Percentiles rank a stretch among this genome's conserved stretches.
Evolutionary conservation across 164 flowering plant species (phyloP).

Genomic region (Protea cynaroides): DNA sequence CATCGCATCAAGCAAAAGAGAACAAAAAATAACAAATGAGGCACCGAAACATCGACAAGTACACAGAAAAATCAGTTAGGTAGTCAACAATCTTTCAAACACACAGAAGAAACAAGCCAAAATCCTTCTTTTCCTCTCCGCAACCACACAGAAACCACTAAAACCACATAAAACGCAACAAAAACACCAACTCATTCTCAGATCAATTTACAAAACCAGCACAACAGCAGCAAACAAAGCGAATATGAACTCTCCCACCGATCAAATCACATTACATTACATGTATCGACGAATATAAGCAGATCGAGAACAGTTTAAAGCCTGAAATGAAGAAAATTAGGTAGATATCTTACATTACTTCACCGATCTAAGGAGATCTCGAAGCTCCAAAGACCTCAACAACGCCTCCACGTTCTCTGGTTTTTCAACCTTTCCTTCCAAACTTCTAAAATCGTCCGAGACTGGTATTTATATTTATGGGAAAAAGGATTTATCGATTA

Average conservation of each 20-base stretch:
- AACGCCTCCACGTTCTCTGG: neutral
- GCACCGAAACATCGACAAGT: slow-evolving; percentile 10
- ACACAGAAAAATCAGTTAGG: neutral
- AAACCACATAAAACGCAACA: no score
- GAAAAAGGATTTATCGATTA: no score
- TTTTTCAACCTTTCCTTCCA: slow-evolving; percentile 2
- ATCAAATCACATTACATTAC: slow-evolving; percentile 18
- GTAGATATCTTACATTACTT: slow-evolving; percentile 21
- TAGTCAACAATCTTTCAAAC: neutral
- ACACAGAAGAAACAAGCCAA: neutral
- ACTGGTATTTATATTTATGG: neutral
- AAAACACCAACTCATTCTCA: neutral
- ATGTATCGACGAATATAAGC: neutral
- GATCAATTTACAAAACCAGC: slow-evolving; percentile 4
- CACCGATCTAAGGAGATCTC: slow-evolving; percentile 33
- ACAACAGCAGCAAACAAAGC: neutral
- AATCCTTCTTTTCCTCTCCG: neutral
- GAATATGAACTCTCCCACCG: neutral
- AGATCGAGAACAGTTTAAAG: slow-evolving; percentile 9
- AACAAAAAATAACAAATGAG: neutral
- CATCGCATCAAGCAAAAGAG: neutral
- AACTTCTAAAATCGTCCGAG: slow-evolving; percentile 4
- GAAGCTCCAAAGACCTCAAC: neutral
- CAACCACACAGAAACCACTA: slow-evolving; percentile 7
- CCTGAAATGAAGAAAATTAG: neutral